phyloP scores from a whole-genome alignment of 108 stramenopile genomes.

The Aureococcus anophagefferens region DNA sequence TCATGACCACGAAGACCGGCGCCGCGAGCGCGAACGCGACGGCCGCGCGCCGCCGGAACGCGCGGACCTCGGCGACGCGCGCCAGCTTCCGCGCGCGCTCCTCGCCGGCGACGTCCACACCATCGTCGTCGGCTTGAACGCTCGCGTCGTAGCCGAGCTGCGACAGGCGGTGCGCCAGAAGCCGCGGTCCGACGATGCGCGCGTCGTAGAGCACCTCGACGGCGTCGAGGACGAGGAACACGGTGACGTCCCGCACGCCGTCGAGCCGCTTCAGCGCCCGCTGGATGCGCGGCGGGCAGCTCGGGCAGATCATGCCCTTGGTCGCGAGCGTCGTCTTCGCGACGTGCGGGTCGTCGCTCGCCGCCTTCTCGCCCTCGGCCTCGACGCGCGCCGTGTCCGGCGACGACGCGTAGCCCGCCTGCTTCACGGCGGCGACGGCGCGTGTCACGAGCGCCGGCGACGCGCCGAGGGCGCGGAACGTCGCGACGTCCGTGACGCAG shows the following conservation, averaged over 20 bases:
- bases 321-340: neutral
- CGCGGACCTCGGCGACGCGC: too few species aligned
- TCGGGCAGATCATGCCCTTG: slow-evolving; percentile 8
- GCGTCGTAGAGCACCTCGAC: neutral
- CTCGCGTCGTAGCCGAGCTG: neutral
- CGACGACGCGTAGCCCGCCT: neutral
- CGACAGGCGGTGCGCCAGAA: neutral
- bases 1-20: slow-evolving; percentile 5
- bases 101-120: too few species aligned
- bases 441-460: too few species aligned
- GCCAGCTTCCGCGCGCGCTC: too few species aligned
- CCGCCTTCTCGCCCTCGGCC: too few species aligned
- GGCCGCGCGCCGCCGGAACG: neutral
- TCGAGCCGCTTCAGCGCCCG: neutral
- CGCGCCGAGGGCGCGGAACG: too few species aligned
- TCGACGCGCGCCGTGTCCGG: neutral
- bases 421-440: neutral
- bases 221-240: neutral
- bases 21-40: slow-evolving; percentile 3
- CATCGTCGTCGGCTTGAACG: neutral
- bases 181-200: neutral
- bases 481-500: neutral
- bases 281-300: neutral
- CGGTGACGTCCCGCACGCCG: neutral
- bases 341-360: too few species aligned